phyloP scores from a whole-genome alignment of 257 asterid species.

The Anisodus tanguticus region DNA sequence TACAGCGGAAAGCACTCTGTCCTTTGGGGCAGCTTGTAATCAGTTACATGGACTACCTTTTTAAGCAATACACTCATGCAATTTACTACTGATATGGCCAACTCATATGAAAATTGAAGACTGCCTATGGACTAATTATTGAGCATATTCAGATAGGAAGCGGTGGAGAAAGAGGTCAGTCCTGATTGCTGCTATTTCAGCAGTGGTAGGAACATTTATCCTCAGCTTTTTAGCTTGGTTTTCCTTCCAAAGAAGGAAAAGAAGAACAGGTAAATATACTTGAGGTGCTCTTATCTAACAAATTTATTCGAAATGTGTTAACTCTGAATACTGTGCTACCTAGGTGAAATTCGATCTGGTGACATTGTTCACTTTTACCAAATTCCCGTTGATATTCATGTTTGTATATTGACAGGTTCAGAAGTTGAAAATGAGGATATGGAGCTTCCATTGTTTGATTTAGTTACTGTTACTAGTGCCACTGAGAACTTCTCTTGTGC shows the following conservation, averaged over 20 bases:
- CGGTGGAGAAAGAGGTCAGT: not conserved
- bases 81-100: not conserved
- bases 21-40: not conserved
- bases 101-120: not conserved
- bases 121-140: not conserved
- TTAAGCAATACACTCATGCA: not conserved
- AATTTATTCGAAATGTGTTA: not conserved
- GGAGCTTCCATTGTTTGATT: conserved; percentile 28
- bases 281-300: not conserved
- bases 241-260: conserved; percentile 18
- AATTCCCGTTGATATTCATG: not conserved
- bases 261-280: not conserved
- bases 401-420: conserved; percentile 16
- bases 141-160: not conserved
- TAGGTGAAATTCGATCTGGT: not conserved
- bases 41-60: not conserved
- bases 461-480: conserved; percentile 19
- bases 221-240: conserved; percentile 27
- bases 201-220: not conserved
- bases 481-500: conserved; percentile 25
- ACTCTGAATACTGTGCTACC: not conserved
- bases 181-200: conserved; percentile 7
- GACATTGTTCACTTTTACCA: not conserved
- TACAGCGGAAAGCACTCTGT: not conserved
- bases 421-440: conserved; percentile 20